Percentiles rank a stretch among this genome's conserved stretches.
These are phyloP conservation scores for Daucus carota DNA, from an alignment of 129 eudicot species.

Conservation along the genomic window DH1_v3.0 NC_030388.2:31575501-31576000, in stretches of 20 bases:
- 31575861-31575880: conserved; percentile 48
- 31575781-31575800: neutral
- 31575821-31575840: neutral
- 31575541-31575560: neutral
- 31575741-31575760: neutral
- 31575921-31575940: conserved; percentile 33
- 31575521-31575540: neutral
- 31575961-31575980: conserved; percentile 1
- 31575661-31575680: too few species aligned
- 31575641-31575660: neutral
- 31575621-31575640: neutral
- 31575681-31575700: too few species aligned
- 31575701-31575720: neutral
- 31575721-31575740: neutral
- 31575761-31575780: neutral
- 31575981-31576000: conserved; percentile 7
- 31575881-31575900: conserved; percentile 58
- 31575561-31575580: neutral
- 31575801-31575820: neutral
- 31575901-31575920: conserved; percentile 92
- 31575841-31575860: conserved; percentile 52
- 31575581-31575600: neutral
- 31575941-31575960: conserved; percentile 8
- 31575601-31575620: neutral
- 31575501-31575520: neutral